Conservation (phyloP, 2,329 filamentous ascomycete species). For the Microdochium bolleyi region DNA sequence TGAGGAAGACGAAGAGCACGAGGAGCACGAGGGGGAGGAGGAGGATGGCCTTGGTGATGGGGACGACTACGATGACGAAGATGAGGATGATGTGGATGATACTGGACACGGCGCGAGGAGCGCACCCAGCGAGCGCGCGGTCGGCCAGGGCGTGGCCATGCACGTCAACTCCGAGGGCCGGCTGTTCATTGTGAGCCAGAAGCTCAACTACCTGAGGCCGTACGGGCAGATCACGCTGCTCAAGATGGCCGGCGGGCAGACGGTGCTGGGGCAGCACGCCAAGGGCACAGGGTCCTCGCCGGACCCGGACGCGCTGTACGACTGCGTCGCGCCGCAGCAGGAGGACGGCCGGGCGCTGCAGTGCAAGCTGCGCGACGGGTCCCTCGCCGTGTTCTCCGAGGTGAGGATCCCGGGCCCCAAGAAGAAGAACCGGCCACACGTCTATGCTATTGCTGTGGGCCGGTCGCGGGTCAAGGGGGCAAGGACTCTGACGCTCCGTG, state of each 20-base stretch:
- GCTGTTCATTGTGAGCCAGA: background rate
- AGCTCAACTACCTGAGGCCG: background rate
- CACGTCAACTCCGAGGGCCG: background rate
- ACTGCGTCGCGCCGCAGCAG: background rate
- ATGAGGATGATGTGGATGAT: background rate
- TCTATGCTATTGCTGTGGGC: background rate
- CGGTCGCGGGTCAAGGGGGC: background rate
- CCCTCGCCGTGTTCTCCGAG: background rate
- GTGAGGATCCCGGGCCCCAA: background rate
- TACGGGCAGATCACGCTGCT: background rate
- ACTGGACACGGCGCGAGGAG: too few relatives aligned
- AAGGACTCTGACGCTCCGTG: background rate
- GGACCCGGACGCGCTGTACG: background rate
- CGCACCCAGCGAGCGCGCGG: too few relatives aligned
- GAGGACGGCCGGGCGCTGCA: background rate
- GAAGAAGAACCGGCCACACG: background rate
- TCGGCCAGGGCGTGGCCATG: background rate
- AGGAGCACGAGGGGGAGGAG: background rate
- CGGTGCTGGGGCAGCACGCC: background rate
- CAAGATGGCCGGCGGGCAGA: background rate
- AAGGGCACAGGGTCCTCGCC: background rate
- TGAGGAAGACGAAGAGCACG: too few relatives aligned
- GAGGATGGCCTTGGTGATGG: background rate
- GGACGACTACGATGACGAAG: background rate
- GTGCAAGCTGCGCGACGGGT: background rate